Evolutionary conservation across 495 filamentous ascomycete genomes (phyloP), one percentile per base, ranked within the genome.

Genomic region (Tirmania nivea): DNA sequence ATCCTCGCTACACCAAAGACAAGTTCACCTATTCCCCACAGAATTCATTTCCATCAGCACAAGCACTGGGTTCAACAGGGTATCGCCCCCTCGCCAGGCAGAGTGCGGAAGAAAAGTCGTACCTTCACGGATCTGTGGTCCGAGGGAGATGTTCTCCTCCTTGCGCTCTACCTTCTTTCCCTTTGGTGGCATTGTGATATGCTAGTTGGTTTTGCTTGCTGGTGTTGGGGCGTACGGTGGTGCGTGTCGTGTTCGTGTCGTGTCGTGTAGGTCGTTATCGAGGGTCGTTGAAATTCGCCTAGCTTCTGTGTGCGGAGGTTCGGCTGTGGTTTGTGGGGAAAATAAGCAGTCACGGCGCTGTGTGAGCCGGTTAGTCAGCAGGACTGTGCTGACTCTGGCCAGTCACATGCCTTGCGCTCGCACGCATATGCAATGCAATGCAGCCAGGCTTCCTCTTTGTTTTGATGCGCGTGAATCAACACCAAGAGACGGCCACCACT

Each of bases 1-100:
- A 99, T 99, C 65, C 90, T 83, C 66, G 89, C 90, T 73, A 94
- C 87, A 66, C 92, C 90, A 72, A 96, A 96, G 72, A 96, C 89
- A 69, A 94, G 84, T 73, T 93, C 88, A 70, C 88, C 87, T 85
- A 61, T 55, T 14, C 4, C 42, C 19, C 19, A 14, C 42, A 19
- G 14, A 14, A 47, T 49, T 48, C 37, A 31, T 47, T 10, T 37
- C 39, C 12, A 52, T 17, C 20, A 16, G 8, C 20, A 19, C 52
- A 54, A 54, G 48, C 49, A 34, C 21, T 54, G 35, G 20, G n/a
- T 45, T 25, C 20, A 20, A 52, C 21, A 31, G 25, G 25, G 25
- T 31, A 3, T 31, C 25, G 25, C 25, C 25, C 25, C 25, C 25
- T 31, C 50, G 50, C 21, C 9, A 52, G 31, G 35, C 50, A 25